Evolutionary conservation across 108 stramenopile genomes (phyloP), one percentile per base, ranked within the genome.

Genomic region (Schizochytrium sp.): DNA sequence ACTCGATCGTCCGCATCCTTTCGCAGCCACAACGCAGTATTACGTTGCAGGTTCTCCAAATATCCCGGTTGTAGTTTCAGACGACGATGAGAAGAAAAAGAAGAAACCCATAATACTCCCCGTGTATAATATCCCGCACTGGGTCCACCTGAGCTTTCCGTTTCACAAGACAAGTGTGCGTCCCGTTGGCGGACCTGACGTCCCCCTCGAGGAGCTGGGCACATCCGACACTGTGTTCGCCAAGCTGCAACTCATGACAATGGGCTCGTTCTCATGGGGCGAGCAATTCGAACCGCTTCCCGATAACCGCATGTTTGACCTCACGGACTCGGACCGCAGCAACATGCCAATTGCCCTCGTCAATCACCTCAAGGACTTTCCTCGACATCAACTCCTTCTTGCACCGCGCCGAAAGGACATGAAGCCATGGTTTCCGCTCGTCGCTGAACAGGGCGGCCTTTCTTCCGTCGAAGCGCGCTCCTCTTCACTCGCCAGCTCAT

Each of bases 121-220:
- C n/a, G 43, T 83, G 63, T 92, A 47, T 43, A 91, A 94, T 53
- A 89, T 92, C 29, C 94, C 94, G 18, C 93, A 94, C 89, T 94
- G 93, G 93, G 93, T 94, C 71, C 89, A 93, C 29, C 57, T 94
- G 45, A 76, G 72, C 63, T 92, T 90, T 34, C 76, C 76, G 12
- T 83, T 53, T 34, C 76, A 83, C 76, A 83, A 83, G 51, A 25
- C 76, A 16, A 53, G 48, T 5, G 28, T 53, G 45, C 76, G 76
- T 12, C 48, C 76, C 51, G 23, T 53, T 25, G 48, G 45, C n/a
- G 51, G 51, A 14, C 48, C 51, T 2, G 76, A 83, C 48, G 25
- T 53, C 3, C 51, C 76, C 6, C 6, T 53, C 0, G 76, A 83
- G 45, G 76, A 83, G 6, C 76, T 83, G 10, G 76, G 48, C 6